phyloP scores from a whole-genome alignment of 306 rosid genomes.

The Gastrolobium bilobum region DNA sequence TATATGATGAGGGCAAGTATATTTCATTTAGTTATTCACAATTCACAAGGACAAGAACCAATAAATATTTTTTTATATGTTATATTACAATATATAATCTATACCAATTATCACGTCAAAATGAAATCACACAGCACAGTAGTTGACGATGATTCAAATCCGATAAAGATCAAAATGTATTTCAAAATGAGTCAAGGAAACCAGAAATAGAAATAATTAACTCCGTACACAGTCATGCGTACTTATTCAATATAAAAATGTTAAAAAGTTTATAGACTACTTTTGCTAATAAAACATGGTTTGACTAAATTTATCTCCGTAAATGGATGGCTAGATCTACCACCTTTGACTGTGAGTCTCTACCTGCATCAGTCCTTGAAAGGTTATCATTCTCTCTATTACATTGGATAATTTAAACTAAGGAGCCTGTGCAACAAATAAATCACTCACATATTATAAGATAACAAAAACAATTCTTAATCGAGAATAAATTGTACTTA shows the following conservation, averaged over 20 bases:
- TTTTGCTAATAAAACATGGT: slow-evolving; percentile 8
- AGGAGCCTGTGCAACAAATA: slow-evolving; percentile 12
- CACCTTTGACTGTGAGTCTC: not conserved
- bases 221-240: slow-evolving; percentile 19
- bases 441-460: not conserved
- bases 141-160: not conserved
- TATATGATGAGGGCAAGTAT: slow-evolving; percentile 44
- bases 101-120: slow-evolving; percentile 26
- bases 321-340: slow-evolving; percentile 7
- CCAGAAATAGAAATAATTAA: slow-evolving; percentile 17
- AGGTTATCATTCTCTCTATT: slow-evolving; percentile 18
- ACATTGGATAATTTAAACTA: slow-evolving; percentile 7
- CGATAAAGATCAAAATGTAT: not conserved
- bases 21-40: slow-evolving; percentile 17
- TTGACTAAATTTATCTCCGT: slow-evolving; percentile 25
- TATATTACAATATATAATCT: not conserved
- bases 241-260: slow-evolving; percentile 16
- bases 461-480: not conserved
- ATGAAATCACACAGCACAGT: slow-evolving; percentile 17
- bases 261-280: not conserved
- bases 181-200: slow-evolving; percentile 17
- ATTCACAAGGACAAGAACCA: slow-evolving; percentile 3
- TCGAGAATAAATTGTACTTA: slow-evolving; percentile 62
- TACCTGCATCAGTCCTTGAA: not conserved
- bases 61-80: not conserved